Conservation (phyloP, 345 rosid genomes). For the Eucalyptus paniculata region DNA sequence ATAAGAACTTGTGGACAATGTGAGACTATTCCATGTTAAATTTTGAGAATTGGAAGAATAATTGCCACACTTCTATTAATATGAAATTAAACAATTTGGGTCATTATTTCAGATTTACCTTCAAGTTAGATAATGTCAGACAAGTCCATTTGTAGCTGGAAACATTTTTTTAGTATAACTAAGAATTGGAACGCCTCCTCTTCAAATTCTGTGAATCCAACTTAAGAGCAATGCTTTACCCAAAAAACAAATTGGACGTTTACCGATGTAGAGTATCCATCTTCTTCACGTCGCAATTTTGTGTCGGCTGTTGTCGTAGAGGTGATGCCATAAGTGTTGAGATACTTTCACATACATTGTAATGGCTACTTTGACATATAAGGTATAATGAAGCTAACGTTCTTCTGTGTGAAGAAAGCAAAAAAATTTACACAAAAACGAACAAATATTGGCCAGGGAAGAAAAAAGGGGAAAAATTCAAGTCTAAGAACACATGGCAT, state of each 20-base stretch:
- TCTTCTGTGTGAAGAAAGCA: background rate
- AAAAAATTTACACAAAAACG: fast-evolving
- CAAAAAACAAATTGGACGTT: background rate
- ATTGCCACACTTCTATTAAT: background rate
- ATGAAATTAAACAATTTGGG: background rate
- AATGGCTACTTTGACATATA: background rate
- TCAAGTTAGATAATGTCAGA: background rate
- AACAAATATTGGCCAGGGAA: too few species aligned
- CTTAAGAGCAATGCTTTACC: background rate
- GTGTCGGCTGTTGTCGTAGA: background rate
- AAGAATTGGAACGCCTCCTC: background rate
- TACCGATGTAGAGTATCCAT: background rate
- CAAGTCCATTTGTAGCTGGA: background rate
- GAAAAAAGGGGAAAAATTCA: too few species aligned
- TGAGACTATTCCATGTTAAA: too few species aligned
- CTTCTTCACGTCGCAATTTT: background rate
- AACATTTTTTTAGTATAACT: background rate
- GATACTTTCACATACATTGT: background rate
- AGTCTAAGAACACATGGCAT: fast-evolving
- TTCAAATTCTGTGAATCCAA: background rate
- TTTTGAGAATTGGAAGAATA: too few species aligned
- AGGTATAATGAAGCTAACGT: background rate
- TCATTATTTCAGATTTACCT: background rate
- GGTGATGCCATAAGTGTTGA: background rate
- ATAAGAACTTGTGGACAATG: too few species aligned